These are phyloP conservation scores for Hypoxylon sp. DNA, from an alignment of 2,329 filamentous ascomycete species.

Conservation along the genomic window DNA sequence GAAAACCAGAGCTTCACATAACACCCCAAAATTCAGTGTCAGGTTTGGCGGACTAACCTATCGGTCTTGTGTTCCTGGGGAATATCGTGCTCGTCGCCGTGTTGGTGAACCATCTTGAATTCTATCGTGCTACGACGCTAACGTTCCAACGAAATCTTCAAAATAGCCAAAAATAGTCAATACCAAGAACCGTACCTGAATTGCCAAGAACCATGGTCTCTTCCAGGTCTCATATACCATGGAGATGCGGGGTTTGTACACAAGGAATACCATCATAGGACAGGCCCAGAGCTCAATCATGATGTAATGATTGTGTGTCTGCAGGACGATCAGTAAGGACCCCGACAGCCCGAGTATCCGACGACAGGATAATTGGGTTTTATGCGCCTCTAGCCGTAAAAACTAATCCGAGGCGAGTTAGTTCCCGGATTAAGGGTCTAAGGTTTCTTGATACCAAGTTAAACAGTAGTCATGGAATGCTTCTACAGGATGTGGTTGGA, in stretches of 20 bases:
- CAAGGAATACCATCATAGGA: conserved; percentile 3
- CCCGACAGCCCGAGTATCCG: neutral
- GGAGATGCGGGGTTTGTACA: conserved; percentile 19
- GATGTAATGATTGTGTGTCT: conserved; percentile 37
- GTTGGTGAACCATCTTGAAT: conserved; percentile 58
- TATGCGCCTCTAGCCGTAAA: conserved; percentile 1
- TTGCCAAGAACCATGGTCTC: conserved; percentile 26
- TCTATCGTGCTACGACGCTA: conserved; percentile 10
- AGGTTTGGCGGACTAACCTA: conserved; percentile 50
- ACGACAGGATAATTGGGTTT: conserved; percentile 18
- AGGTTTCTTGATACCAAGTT: conserved; percentile 15
- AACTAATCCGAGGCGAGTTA: conserved; percentile 2
- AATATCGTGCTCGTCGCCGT: conserved; percentile 61
- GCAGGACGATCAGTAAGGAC: conserved; percentile 30
- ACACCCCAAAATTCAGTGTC: conserved; percentile 3
- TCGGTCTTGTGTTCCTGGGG: conserved; percentile 56
- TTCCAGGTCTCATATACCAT: conserved; percentile 29
- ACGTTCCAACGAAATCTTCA: conserved; percentile 7
- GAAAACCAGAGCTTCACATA: neutral
- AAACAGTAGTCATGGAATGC: conserved; percentile 10
- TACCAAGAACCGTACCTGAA: conserved; percentile 27
- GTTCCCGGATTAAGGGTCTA: conserved; percentile 2
- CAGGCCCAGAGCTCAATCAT: conserved; percentile 31
- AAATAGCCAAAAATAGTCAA: conserved; percentile 10
- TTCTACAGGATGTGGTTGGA: conserved; percentile 8